Evolutionary conservation across 495 filamentous ascomycete genomes (phyloP), one percentile per base, ranked within the genome.

Genomic region (Glonium stellatum): DNA sequence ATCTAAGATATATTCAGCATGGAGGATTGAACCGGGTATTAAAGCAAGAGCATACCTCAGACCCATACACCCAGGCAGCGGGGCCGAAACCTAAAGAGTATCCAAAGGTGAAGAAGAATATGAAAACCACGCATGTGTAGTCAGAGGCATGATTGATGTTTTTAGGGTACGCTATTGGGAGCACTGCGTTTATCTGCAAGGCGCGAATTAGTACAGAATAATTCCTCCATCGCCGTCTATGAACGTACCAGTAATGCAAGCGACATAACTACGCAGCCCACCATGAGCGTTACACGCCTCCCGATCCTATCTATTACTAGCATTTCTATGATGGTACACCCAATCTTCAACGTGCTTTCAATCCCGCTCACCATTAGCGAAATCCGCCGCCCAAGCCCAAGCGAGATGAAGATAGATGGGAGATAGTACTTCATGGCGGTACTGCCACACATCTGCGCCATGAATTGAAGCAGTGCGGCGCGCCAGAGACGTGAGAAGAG

Each of bases 81-180:
- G 80, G 79, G 0, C 81, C 81, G 61, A 82, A 82, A 0, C 80
- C 78, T 68, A 82, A 75, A 35, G 78, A 80, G 63, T 79, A 82
- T 0, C 80, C 80, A 22, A 82, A 71, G 1, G 79, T 74, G 68
- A 80, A 84, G 58, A 84, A 71, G 69, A 82, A 84, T 23, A 82
- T 76, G 58, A 82, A 82, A 15, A 79, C 73, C 47, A 82, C 73
- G 62, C 81, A 81, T 15, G 68, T 69, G 41, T 77, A 77, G 66
- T 84, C 79, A 8, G 81, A 71, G 2, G 64, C 69, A 8, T 67
- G 67, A 64, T 79, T 82, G 10, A 69, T 66, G 64, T 81, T 82
- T 11, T 75, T 66, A 0, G 80, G 79, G 54, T 80, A 84, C 0
- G 71, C 69, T 10, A 77, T 70, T 1, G 79, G 79, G 1, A 82